Percentiles rank a stretch among this genome's conserved stretches.
Conservation (phyloP, 139 green algal genomes). For the Chlamydomonas schloesseri region DNA sequence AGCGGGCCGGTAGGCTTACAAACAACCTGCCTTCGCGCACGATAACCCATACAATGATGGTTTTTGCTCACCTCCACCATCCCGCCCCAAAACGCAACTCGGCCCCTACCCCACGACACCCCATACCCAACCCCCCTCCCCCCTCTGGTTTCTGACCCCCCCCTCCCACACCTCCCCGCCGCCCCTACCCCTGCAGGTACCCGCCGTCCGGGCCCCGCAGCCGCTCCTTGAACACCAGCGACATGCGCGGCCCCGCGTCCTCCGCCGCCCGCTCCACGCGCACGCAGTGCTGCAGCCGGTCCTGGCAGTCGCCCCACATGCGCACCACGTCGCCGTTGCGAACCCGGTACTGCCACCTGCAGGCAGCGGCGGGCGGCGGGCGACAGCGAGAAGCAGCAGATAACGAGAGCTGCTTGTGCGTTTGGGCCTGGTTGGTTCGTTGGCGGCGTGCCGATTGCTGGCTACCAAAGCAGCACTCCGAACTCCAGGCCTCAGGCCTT, state of each 20-base stretch:
- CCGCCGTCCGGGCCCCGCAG: conserved; percentile 1
- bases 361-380: too few species aligned
- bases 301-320: conserved; percentile 67
- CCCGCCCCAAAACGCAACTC: too few species aligned
- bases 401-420: not conserved
- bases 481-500: too few species aligned
- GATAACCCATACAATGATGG: too few species aligned
- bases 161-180: not conserved
- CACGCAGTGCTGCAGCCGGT: conserved; percentile 48
- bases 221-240: conserved; percentile 67
- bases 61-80: too few species aligned
- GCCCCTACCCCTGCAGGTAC: not conserved
- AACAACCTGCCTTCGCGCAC: too few species aligned
- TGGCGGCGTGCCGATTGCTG: too few species aligned
- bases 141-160: too few species aligned
- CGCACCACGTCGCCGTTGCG: conserved; percentile 57
- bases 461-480: too few species aligned
- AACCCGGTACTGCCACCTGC: conserved; percentile 54
- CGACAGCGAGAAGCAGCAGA: not conserved
- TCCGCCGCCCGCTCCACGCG: conserved; percentile 26
- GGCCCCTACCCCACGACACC: too few species aligned
- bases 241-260: conserved; percentile 58
- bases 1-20: too few species aligned
- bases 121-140: too few species aligned
- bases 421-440: not conserved